A percentile compares a stretch with the other conserved stretches of the same genome.
Conservation (phyloP, 805 yeast genomes). For the Suhomyces kilbournensis region DNA sequence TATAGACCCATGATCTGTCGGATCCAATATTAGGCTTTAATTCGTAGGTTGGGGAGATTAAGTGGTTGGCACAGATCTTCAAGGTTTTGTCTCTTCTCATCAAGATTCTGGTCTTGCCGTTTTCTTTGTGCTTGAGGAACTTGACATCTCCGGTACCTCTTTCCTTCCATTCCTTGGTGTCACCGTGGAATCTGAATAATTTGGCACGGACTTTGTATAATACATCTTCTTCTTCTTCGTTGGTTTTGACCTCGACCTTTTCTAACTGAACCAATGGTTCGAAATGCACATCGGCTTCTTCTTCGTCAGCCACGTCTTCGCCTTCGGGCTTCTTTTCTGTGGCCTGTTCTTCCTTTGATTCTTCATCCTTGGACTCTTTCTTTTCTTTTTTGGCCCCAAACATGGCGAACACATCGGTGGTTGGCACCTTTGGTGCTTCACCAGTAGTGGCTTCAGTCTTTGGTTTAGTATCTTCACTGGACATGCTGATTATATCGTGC, state of each 20-base stretch:
- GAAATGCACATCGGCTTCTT: conserved; percentile 83
- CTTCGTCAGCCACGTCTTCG: conserved; percentile 56
- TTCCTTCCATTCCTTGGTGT: conserved; percentile 95
- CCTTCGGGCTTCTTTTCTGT: conserved; percentile 39
- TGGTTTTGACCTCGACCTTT: conserved; percentile 93
- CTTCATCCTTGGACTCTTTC: conserved; percentile 44
- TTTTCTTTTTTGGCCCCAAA: conserved; percentile 87
- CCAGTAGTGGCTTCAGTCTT: conserved; percentile 23
- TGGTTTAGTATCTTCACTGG: conserved; percentile 29
- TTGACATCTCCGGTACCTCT: conserved; percentile 99
- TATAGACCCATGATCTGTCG: conserved; percentile 98
- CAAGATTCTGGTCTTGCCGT: conserved; percentile 81
- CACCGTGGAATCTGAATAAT: conserved; percentile 84
- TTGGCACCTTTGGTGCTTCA: conserved; percentile 57
- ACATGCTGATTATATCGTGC: conserved; percentile 16
- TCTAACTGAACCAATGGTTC: conserved; percentile 95
- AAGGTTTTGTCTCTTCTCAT: conserved; percentile 99
- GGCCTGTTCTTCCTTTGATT: conserved; percentile 34
- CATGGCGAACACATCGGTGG: conserved; percentile 86
- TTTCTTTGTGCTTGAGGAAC: conserved; percentile 82
- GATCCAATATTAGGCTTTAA: conserved; percentile 93
- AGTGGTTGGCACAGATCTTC: conserved; percentile 97
- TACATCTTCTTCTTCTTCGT: conserved; percentile 86
- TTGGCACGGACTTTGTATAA: conserved; percentile 89
- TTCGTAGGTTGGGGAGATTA: conserved; percentile 74